Conservation (phyloP, 768 basidiomycete species). For the Hemileccinum rubropunctum region DNA sequence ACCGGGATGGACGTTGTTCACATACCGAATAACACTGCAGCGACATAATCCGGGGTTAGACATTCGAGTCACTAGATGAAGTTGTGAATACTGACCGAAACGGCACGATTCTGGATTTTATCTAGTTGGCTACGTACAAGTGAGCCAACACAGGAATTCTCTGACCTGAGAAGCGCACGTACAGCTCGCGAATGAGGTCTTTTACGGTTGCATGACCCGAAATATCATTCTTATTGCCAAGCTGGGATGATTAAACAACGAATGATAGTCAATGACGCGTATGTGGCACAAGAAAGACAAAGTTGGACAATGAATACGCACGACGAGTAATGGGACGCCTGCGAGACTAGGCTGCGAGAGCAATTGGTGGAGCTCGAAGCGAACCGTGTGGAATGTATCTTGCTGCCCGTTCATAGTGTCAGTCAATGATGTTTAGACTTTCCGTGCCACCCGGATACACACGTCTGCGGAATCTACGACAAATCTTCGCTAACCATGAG, state of each 20-base stretch:
- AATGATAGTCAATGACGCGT: background rate
- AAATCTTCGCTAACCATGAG: constrained; percentile 52
- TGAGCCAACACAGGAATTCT: constrained; percentile 25
- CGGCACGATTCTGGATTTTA: constrained; percentile 74
- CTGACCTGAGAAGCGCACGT: constrained; percentile 18
- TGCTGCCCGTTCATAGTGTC: constrained; percentile 40
- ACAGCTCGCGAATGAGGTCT: constrained; percentile 80
- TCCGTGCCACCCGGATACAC: constrained; percentile 28
- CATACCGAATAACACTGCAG: constrained; percentile 77
- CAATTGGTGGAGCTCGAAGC: constrained; percentile 82
- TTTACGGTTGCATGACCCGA: constrained; percentile 74
- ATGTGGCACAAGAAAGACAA: background rate
- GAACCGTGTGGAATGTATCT: constrained; percentile 79
- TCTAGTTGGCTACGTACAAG: constrained; percentile 48
- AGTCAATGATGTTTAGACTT: background rate
- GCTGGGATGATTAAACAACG: constrained; percentile 34
- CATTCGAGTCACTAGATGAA: background rate
- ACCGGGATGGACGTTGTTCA: constrained; percentile 3
- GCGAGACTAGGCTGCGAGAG: constrained; percentile 60
- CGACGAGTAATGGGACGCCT: constrained; percentile 81
- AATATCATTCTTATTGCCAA: constrained; percentile 94
- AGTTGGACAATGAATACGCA: constrained; percentile 35
- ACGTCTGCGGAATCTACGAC: constrained; percentile 93
- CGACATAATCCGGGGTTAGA: background rate
- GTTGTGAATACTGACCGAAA: constrained; percentile 62